phyloP scores from a whole-genome alignment of 345 rosid species.

The Boechera retrofracta region DNA sequence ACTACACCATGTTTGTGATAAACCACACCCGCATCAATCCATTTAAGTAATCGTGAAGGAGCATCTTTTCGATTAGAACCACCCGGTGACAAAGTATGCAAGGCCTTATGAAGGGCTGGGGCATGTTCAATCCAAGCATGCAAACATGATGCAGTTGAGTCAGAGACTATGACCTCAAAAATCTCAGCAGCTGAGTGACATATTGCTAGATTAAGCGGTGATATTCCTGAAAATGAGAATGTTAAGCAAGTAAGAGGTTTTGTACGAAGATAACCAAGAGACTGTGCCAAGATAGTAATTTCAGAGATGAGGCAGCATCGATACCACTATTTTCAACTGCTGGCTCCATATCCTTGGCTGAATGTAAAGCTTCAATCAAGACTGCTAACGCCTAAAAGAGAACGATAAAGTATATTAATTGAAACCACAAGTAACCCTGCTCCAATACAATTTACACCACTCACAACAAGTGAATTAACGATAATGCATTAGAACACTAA shows the following conservation, averaged over 20 bases:
- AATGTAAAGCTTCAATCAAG: conserved; percentile 87
- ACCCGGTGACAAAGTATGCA: conserved; percentile 90
- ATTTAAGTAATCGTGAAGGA: conserved; percentile 87
- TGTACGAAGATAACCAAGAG: conserved; percentile 36
- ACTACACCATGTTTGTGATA: conserved; percentile 89
- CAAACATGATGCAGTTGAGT: conserved; percentile 85
- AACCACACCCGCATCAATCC: conserved; percentile 94
- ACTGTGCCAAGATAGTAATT: conserved; percentile 25
- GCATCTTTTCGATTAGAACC: conserved; percentile 96
- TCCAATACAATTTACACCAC: background rate
- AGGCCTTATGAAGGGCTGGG: conserved; percentile 82
- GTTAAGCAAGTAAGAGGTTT: conserved; percentile 40
- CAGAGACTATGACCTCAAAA: conserved; percentile 88
- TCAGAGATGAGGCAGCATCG: conserved; percentile 31
- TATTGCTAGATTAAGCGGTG: conserved; percentile 90
- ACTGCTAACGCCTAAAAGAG: conserved; percentile 64
- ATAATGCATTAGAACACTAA: conserved; percentile 7
- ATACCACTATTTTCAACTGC: conserved; percentile 68
- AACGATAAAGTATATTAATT: conserved; percentile 27
- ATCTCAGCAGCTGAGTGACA: conserved; percentile 97
- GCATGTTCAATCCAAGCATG: conserved; percentile 93
- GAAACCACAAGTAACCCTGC: conserved; percentile 19
- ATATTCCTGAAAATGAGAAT: conserved; percentile 67
- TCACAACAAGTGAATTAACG: conserved; percentile 16
- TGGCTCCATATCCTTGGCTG: conserved; percentile 79